Percentiles rank a stretch among this genome's conserved stretches.
phyloP scores from a whole-genome alignment of 352 stramenopile genomes.

The Globisporangium polare region DNA sequence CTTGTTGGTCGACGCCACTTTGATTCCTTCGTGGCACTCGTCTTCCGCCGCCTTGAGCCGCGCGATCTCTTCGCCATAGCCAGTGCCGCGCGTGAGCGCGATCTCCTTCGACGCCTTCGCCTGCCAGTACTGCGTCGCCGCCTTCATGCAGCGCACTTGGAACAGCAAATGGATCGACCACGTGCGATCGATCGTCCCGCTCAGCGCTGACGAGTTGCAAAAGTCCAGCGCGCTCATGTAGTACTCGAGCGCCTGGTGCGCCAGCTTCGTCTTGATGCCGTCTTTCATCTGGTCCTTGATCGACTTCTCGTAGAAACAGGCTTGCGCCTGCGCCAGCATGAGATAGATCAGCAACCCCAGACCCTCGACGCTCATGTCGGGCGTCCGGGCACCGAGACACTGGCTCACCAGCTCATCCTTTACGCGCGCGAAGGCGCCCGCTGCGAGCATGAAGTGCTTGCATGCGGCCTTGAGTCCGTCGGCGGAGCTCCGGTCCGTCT shows the following conservation, averaged over 20 bases:
- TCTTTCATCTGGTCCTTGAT: constrained; percentile 88
- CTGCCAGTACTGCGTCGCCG: constrained; percentile 77
- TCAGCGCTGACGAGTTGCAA: constrained; percentile 45
- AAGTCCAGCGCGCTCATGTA: constrained; percentile 58
- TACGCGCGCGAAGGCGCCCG: constrained; percentile 67
- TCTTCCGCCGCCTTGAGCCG: constrained; percentile 47
- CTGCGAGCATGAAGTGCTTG: constrained; percentile 82
- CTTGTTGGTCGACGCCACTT: constrained; percentile 56
- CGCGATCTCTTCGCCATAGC: constrained; percentile 79
- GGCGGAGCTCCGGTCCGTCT: constrained; percentile 65
- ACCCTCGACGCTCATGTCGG: constrained; percentile 61
- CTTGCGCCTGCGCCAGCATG: constrained; percentile 84
- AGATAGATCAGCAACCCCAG: constrained; percentile 66
- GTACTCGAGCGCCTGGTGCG: constrained; percentile 68
- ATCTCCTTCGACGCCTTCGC: constrained; percentile 56
- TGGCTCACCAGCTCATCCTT: constrained; percentile 45
- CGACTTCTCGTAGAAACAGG: constrained; percentile 91
- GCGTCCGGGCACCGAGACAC: constrained; percentile 37
- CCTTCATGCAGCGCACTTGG: constrained; percentile 67
- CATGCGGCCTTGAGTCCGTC: constrained; percentile 83
- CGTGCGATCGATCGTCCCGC: constrained; percentile 49
- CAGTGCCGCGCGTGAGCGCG: constrained; percentile 44
- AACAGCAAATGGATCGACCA: constrained; percentile 68
- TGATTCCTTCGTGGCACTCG: constrained; percentile 54
- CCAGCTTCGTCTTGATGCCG: constrained; percentile 78